phyloP scores from a whole-genome alignment of 2,329 filamentous ascomycete species.

The Boeremia exigua region DNA sequence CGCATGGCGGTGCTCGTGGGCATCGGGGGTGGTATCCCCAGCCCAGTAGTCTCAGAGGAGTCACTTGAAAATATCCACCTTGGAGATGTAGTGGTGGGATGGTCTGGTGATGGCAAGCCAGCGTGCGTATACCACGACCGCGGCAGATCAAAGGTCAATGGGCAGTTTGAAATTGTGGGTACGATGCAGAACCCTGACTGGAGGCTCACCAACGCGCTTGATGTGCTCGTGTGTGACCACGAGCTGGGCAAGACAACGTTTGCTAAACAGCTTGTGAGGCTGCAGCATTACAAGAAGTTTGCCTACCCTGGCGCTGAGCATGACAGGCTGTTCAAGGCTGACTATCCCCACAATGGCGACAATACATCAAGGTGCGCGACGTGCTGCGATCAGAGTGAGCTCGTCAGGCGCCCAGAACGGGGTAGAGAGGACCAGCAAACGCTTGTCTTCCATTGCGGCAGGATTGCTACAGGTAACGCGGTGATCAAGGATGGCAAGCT shows the following conservation, averaged over 20 bases:
- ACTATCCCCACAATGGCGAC: background rate
- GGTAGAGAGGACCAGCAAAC: too few relatives aligned
- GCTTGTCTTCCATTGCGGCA: background rate
- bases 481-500: background rate
- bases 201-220: background rate
- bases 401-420: background rate
- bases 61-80: slow-evolving; percentile 11
- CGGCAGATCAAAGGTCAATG: background rate
- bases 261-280: background rate
- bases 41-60: background rate
- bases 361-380: background rate
- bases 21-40: slow-evolving; percentile 20
- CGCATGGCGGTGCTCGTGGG: slow-evolving; percentile 19
- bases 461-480: background rate
- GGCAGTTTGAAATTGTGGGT: background rate
- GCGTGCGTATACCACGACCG: slow-evolving; percentile 3
- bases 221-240: too few relatives aligned
- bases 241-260: too few relatives aligned
- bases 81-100: slow-evolving; percentile 19
- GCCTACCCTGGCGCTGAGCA: background rate
- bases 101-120: slow-evolving; percentile 15
- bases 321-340: background rate
- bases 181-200: background rate
- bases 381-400: background rate
- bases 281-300: background rate